These are phyloP conservation scores for Globisporangium uncinulatum DNA, from an alignment of 352 stramenopile species.

Conservation along the genomic window DNA sequence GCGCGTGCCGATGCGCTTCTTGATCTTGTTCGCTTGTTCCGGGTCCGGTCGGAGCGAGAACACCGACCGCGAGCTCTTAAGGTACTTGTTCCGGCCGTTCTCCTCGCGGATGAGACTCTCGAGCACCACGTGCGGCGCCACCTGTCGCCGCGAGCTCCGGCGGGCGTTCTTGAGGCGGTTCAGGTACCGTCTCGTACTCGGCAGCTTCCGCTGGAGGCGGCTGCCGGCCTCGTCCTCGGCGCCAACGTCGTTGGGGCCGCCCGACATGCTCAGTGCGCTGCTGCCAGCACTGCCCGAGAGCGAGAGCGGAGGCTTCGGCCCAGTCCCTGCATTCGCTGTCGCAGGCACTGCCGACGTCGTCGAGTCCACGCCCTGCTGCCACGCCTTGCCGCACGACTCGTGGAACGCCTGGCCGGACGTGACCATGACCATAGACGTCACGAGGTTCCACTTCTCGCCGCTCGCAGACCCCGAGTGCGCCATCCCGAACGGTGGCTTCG, in stretches of 20 bases:
- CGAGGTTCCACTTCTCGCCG: slow-evolving; percentile 80
- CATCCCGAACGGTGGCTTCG: slow-evolving; percentile 83
- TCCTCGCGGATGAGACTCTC: slow-evolving; percentile 80
- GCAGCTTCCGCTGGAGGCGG: slow-evolving; percentile 67
- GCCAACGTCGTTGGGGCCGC: neutral
- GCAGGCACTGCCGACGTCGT: slow-evolving; percentile 21
- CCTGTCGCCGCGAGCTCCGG: slow-evolving; percentile 46
- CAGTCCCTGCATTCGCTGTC: neutral
- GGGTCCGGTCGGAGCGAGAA: slow-evolving; percentile 70
- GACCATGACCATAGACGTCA: slow-evolving; percentile 80
- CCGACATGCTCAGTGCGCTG: slow-evolving; percentile 16
- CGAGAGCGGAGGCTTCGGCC: neutral
- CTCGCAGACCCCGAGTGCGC: slow-evolving; percentile 53
- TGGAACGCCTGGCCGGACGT: slow-evolving; percentile 79
- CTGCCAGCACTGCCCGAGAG: slow-evolving; percentile 9
- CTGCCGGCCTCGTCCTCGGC: slow-evolving; percentile 47
- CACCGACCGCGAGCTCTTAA: slow-evolving; percentile 74
- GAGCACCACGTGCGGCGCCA: slow-evolving; percentile 68
- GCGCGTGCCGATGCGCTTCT: slow-evolving; percentile 66
- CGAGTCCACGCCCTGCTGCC: slow-evolving; percentile 71
- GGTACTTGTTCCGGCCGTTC: slow-evolving; percentile 73
- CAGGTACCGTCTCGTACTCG: slow-evolving; percentile 75
- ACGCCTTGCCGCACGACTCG: slow-evolving; percentile 81
- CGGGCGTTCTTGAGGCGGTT: slow-evolving; percentile 73
- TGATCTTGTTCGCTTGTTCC: slow-evolving; percentile 70